A percentile compares a stretch with the other conserved stretches of the same genome.
Evolutionary conservation across 768 basidiomycete genomes (phyloP).

Genomic region (Lactifluus rugatus): DNA sequence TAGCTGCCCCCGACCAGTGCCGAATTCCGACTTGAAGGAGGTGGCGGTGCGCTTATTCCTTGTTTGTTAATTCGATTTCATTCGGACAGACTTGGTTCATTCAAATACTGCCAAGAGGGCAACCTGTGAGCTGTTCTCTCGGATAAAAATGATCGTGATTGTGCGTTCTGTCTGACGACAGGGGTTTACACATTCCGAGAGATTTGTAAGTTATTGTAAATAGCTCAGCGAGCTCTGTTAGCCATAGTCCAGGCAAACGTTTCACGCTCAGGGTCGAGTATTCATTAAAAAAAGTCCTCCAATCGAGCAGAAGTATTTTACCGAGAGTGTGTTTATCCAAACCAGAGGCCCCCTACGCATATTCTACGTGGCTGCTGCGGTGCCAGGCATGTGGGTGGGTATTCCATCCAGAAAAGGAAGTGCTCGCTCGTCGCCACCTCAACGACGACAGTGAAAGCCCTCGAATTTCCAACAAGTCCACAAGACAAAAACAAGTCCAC

Average conservation of each 20-base stretch:
- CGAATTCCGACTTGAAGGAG: too few species aligned
- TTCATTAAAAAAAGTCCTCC: not conserved
- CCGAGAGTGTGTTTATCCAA: not conserved
- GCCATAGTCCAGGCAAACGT: too few species aligned
- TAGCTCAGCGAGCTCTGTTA: too few species aligned
- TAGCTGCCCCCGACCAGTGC: not conserved
- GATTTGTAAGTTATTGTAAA: too few species aligned
- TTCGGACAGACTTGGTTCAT: not conserved
- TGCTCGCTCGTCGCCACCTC: not conserved
- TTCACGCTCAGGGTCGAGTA: too few species aligned
- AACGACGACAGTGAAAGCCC: not conserved
- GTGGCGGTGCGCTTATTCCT: not conserved
- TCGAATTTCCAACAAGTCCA: not conserved
- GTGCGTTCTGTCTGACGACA: too few species aligned
- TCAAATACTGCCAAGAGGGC: too few species aligned
- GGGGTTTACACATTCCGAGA: too few species aligned
- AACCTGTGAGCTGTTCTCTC: too few species aligned
- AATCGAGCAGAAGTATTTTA: not conserved
- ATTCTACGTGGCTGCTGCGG: not conserved
- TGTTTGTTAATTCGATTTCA: not conserved
- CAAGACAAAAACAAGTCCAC: not conserved
- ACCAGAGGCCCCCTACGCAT: not conserved
- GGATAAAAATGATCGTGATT: too few species aligned
- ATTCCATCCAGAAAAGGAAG: slow-evolving; percentile 1
- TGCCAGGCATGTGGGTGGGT: not conserved